Percentiles rank a stretch among this genome's conserved stretches.
These are phyloP conservation scores for Clarireedia homoeocarpa DNA, from an alignment of 2,329 filamentous ascomycete species.

Conservation along the genomic window DNA sequence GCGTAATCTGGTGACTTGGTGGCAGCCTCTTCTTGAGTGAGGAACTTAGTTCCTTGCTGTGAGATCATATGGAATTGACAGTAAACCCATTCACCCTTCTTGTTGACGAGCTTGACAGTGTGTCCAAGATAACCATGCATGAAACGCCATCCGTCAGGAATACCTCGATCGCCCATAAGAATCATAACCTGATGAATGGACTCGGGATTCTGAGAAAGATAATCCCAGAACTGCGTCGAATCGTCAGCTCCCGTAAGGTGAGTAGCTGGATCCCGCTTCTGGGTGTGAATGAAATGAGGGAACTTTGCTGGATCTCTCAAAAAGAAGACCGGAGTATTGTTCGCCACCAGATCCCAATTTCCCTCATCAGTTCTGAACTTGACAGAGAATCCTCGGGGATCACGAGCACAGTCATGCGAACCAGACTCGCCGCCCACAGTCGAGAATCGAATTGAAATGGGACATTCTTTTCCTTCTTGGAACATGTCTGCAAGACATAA, in stretches of 20 bases:
- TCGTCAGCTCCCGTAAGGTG: conserved; percentile 55
- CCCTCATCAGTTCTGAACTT: conserved; percentile 69
- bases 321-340: conserved; percentile 71
- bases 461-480: conserved; percentile 59
- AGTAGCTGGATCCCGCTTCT: conserved; percentile 65
- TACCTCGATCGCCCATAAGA: conserved; percentile 49
- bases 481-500: conserved; percentile 46
- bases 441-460: conserved; percentile 61
- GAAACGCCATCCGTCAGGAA: conserved; percentile 44
- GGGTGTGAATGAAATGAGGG: conserved; percentile 65
- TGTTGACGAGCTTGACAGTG: conserved; percentile 48
- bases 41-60: conserved; percentile 43
- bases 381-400: conserved; percentile 64
- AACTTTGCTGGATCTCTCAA: conserved; percentile 67
- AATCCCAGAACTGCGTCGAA: conserved; percentile 33
- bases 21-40: conserved; percentile 42
- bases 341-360: conserved; percentile 66
- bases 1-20: conserved; percentile 39
- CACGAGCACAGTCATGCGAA: conserved; percentile 62
- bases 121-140: conserved; percentile 49
- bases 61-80: conserved; percentile 46
- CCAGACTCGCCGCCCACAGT: conserved; percentile 70
- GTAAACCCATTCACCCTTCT: conserved; percentile 45
- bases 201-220: conserved; percentile 39
- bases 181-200: conserved; percentile 51